Evolutionary conservation across 106 monocot genomes (phyloP).

Genomic region (Amphibolis antarctica): DNA sequence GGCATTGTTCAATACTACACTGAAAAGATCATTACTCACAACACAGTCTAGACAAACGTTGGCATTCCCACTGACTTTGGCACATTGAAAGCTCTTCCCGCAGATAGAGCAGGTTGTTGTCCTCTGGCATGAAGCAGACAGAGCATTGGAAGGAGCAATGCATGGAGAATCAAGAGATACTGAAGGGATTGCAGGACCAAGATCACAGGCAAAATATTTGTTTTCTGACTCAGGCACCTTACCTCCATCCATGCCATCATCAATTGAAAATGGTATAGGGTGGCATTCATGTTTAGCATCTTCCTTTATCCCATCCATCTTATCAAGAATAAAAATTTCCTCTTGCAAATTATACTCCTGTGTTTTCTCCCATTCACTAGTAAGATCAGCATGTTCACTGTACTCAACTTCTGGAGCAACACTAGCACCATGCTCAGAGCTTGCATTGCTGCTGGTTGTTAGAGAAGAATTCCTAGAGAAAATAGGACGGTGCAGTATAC

Average conservation of each 20-base stretch:
- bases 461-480: constrained; percentile 84
- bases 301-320: constrained; percentile 34
- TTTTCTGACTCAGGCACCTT: constrained; percentile 11
- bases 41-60: constrained; percentile 50
- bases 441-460: constrained; percentile 75
- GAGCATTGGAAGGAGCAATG: not conserved
- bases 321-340: constrained; percentile 58
- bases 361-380: constrained; percentile 36
- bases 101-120: constrained; percentile 40
- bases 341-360: constrained; percentile 31
- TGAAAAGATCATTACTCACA: constrained; percentile 10
- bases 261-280: constrained; percentile 2
- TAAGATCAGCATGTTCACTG: constrained; percentile 19
- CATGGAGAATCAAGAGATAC: not conserved
- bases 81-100: constrained; percentile 31
- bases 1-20: not conserved
- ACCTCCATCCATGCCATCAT: constrained; percentile 4
- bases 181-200: not conserved
- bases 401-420: constrained; percentile 27
- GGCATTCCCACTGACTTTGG: constrained; percentile 9
- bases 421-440: no score
- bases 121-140: constrained; percentile 2
- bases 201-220: constrained; percentile 2
- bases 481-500: constrained; percentile 29
- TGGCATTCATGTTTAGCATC: constrained; percentile 9